A percentile compares a stretch with the other conserved stretches of the same genome.
Evolutionary conservation across 805 yeast species (phyloP).

Genomic region (Priceomyces melissophilus): DNA sequence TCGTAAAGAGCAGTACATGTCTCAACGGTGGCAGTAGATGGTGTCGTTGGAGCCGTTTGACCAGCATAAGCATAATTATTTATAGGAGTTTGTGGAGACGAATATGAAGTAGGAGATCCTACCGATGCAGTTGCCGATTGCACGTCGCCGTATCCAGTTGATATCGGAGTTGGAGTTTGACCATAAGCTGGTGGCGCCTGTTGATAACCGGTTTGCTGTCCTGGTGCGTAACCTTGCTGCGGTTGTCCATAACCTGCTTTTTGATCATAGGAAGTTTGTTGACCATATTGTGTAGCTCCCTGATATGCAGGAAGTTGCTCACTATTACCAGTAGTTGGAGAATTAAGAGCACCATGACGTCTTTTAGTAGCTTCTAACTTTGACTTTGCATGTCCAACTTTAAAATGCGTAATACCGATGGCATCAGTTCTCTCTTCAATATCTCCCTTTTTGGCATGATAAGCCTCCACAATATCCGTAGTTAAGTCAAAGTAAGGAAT

Average conservation of each 20-base stretch:
- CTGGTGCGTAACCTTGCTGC: conserved; percentile 7
- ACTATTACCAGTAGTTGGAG: conserved; percentile 17
- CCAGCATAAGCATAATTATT: conserved; percentile 22
- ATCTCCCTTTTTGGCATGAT: conserved; percentile 78
- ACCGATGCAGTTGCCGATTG: conserved; percentile 9
- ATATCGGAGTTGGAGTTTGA: conserved; percentile 12
- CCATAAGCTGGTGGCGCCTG: conserved; percentile 9
- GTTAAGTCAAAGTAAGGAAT: conserved; percentile 91
- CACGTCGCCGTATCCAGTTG: conserved; percentile 14
- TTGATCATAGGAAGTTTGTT: conserved; percentile 19
- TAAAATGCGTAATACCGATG: conserved; percentile 86
- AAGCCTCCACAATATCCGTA: conserved; percentile 80
- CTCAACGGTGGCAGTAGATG: conserved; percentile 41
- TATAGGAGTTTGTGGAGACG: conserved; percentile 16
- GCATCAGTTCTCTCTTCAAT: conserved; percentile 87
- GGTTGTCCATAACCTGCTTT: conserved; percentile 35
- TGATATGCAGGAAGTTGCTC: conserved; percentile 36
- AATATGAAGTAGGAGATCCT: conserved; percentile 21
- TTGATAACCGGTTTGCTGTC: conserved; percentile 6
- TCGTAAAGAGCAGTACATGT: conserved; percentile 90
- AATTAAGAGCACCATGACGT: conserved; percentile 48
- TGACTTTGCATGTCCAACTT: conserved; percentile 80
- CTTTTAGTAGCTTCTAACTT: conserved; percentile 81
- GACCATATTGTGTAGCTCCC: conserved; percentile 22
- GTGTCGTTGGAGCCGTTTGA: conserved; percentile 21